Conservation (phyloP, 306 rosid species). For the Cicer chorassanicum region DNA sequence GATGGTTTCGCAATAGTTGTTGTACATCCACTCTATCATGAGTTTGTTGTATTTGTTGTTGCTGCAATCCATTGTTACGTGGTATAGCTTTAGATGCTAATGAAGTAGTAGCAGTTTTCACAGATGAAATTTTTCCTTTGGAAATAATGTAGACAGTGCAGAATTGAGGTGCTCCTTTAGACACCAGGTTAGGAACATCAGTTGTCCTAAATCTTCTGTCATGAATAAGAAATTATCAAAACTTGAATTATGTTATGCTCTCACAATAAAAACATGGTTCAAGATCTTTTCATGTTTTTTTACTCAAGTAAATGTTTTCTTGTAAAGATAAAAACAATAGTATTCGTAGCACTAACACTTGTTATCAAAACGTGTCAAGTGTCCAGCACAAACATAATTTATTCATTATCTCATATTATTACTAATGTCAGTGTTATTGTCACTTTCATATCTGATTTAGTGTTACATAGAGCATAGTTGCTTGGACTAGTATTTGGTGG, state of each 20-base stretch:
- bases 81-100: constrained; percentile 39
- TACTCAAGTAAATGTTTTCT: not conserved
- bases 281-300: not conserved
- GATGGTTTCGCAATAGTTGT: constrained; percentile 28
- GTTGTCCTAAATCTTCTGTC: constrained; percentile 71
- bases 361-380: too few relatives aligned
- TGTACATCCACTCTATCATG: constrained; percentile 35
- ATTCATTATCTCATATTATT: too few relatives aligned
- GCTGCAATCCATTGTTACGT: constrained; percentile 7
- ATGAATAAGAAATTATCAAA: not conserved
- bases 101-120: constrained; percentile 56
- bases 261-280: constrained; percentile 14
- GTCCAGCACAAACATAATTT: too few relatives aligned
- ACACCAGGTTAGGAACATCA: constrained; percentile 63
- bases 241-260: constrained; percentile 28
- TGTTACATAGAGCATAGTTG: not conserved
- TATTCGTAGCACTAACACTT: too few relatives aligned
- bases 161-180: constrained; percentile 71
- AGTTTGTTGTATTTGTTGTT: not conserved
- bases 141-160: constrained; percentile 77
- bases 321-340: not conserved
- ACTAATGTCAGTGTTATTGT: too few relatives aligned
- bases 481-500: not conserved
- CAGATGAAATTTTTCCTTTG: constrained; percentile 71
- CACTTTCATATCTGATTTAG: too few relatives aligned